Evolutionary conservation across 202 grass and related monocot species (phyloP).

Genomic region (Dendrocalamus latiflorus): DNA sequence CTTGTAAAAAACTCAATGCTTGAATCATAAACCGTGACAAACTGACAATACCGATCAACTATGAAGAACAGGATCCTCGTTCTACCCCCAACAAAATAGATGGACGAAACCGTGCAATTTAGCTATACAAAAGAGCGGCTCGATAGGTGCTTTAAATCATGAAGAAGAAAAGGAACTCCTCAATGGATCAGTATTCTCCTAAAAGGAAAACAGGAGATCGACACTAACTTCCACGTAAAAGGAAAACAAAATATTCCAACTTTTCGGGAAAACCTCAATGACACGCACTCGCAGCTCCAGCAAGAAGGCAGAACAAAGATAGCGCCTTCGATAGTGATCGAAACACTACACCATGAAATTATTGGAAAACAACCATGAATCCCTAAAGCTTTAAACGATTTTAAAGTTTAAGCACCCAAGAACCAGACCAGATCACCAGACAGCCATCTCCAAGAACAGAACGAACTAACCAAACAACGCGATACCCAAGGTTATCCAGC

Average conservation of each 20-base stretch:
- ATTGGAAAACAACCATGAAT: background rate
- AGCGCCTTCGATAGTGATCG: background rate
- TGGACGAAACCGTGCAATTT: too few relatives aligned
- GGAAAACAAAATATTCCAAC: slow-evolving; percentile 14
- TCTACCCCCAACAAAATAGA: too few relatives aligned
- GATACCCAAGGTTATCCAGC: background rate
- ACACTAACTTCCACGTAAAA: background rate
- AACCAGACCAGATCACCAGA: background rate
- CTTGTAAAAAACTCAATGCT: too few relatives aligned
- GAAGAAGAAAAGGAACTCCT: background rate
- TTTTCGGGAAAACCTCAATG: slow-evolving; percentile 7
- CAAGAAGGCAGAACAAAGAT: too few relatives aligned
- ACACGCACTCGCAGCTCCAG: slow-evolving; percentile 12
- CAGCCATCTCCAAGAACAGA: slow-evolving; percentile 9
- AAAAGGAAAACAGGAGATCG: background rate
- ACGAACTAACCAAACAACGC: background rate
- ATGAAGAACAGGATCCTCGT: too few relatives aligned
- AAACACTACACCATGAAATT: background rate
- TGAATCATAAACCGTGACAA: too few relatives aligned
- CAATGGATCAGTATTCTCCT: background rate
- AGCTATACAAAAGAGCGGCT: too few relatives aligned
- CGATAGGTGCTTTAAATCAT: background rate
- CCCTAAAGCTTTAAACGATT: too few relatives aligned
- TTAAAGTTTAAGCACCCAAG: background rate
- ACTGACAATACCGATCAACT: too few relatives aligned